Evolutionary conservation across 2,329 filamentous ascomycete genomes (phyloP), one percentile per base, ranked within the genome.

Genomic region (Colletotrichum tabaci): DNA sequence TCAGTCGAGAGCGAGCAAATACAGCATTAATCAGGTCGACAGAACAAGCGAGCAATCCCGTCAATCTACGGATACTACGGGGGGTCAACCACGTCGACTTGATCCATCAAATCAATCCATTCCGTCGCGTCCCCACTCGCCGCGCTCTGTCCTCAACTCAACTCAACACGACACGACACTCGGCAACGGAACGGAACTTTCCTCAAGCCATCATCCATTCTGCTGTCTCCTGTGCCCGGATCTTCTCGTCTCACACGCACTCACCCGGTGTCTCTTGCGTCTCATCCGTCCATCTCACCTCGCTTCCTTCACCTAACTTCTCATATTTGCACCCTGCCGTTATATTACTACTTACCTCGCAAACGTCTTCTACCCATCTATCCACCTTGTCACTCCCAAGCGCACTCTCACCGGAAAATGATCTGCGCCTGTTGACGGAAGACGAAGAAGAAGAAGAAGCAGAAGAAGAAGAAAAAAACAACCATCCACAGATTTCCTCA

Each of bases 61-160:
- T 53, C 65, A 42, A 21, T 47, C 63, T 50, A 61, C 57, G 30
- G 30, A 35, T 50, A 67, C 47, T 46, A n/a, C 26, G 18, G 52
- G 52, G 38, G 21, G 57, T 42, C 49, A 55, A 61, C 16, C 55
- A 63, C 58, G 57, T 67, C 57, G 40, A 57, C 52, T 50, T 44
- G 42, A 57, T 64, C 64, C 46, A 40, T 55, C 52, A 35, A 55
- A 55, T 67, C 57, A 49, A 64, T 63, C 68, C 55, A 71, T 60
- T 49, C 58, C 21, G 64, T 71, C 68, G 65, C 68, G 68, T 68
- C 65, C 53, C 65, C 65, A 66, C 68, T 58, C 58, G 40, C 57
- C 58, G 57, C 58, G 66, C 60, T 63, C 60, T 47, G 40, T 61
- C 57, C 35, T 68, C 52, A 68, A 60, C 64, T 63, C 60, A 68